Evolutionary conservation across 2,329 filamentous ascomycete genomes (phyloP).

Genomic region (Trichophyton benhamiae): DNA sequence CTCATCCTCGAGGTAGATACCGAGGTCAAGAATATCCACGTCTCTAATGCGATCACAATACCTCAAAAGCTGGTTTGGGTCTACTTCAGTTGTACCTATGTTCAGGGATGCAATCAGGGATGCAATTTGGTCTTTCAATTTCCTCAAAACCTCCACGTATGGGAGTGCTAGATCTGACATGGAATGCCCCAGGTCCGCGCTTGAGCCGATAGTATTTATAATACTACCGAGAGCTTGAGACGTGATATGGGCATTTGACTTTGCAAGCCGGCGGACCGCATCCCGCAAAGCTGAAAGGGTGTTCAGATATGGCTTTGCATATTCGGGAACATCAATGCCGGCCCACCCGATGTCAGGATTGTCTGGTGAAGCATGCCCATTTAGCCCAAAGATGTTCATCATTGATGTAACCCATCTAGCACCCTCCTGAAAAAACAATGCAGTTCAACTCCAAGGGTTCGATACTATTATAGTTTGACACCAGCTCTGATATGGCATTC

Average conservation of each 20-base stretch:
- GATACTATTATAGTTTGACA: constrained; percentile 59
- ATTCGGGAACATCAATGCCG: constrained; percentile 50
- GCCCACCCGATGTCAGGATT: constrained; percentile 47
- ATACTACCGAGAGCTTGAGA: constrained; percentile 29
- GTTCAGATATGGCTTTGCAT: constrained; percentile 48
- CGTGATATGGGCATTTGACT: constrained; percentile 34
- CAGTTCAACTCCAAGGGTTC: constrained; percentile 35
- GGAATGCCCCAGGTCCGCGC: constrained; percentile 14
- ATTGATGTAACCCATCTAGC: constrained; percentile 74
- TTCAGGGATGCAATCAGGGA: constrained; percentile 32
- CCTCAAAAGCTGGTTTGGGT: constrained; percentile 58
- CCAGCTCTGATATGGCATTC: constrained; percentile 61
- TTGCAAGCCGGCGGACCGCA: constrained; percentile 44
- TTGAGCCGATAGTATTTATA: constrained; percentile 21
- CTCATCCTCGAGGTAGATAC: constrained; percentile 80
- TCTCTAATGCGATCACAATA: constrained; percentile 75
- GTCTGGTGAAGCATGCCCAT: constrained; percentile 29
- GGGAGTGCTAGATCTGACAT: constrained; percentile 13
- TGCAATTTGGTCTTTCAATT: constrained; percentile 10
- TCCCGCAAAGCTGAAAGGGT: constrained; percentile 47
- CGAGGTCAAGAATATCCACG: constrained; percentile 64
- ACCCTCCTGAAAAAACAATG: constrained; percentile 39
- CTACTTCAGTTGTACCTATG: constrained; percentile 33
- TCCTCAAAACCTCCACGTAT: constrained; percentile 38
- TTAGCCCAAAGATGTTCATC: constrained; percentile 69